Evolutionary conservation across 1,284 basidiomycete species (phyloP).

Genomic region (Bondarzewia mesenterica): DNA sequence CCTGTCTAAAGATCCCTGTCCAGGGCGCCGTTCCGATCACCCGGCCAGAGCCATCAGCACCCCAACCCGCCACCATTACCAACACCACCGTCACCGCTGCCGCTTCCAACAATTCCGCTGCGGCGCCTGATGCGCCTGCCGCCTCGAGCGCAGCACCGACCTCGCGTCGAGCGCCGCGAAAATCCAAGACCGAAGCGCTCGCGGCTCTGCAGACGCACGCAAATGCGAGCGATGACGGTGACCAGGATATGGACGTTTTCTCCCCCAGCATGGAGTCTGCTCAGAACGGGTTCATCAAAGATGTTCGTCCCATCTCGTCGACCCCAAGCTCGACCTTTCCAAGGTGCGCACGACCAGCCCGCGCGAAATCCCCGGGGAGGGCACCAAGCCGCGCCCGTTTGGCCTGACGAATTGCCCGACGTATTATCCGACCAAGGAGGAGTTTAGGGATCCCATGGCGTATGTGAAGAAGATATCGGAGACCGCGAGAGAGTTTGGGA

Average conservation of each 20-base stretch:
- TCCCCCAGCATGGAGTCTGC: slow-evolving; percentile 22
- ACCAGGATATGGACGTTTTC: slow-evolving; percentile 2
- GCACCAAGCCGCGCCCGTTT: slow-evolving; percentile 58
- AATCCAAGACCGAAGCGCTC: slow-evolving; percentile 79
- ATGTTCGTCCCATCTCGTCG: slow-evolving; percentile 50
- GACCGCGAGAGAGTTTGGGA: slow-evolving; percentile 74
- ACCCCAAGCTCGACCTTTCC: slow-evolving; percentile 54
- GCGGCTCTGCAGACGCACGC: slow-evolving; percentile 65
- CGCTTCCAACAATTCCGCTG: slow-evolving; percentile 3
- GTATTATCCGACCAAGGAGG: slow-evolving; percentile 82
- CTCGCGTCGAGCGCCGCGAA: slow-evolving; percentile 67
- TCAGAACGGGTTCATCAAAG: slow-evolving; percentile 22
- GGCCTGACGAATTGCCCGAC: slow-evolving; percentile 86
- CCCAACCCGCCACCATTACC: slow-evolving; percentile 1
- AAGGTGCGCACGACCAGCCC: slow-evolving; percentile 61
- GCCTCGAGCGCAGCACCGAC: slow-evolving; percentile 18
- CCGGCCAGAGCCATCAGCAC: slow-evolving; percentile 4
- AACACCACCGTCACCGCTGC: slow-evolving; percentile 5
- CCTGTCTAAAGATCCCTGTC: slow-evolving; percentile 60
- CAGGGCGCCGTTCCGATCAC: slow-evolving; percentile 52
- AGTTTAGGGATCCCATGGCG: slow-evolving; percentile 93
- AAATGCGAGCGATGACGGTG: slow-evolving; percentile 17
- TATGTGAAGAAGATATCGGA: slow-evolving; percentile 86
- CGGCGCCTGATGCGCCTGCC: not conserved
- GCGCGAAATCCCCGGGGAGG: slow-evolving; percentile 28